Base-by-base conservation (phyloP, 2,329 filamentous ascomycete species). In the Cladorrhinum sp. region DNA sequence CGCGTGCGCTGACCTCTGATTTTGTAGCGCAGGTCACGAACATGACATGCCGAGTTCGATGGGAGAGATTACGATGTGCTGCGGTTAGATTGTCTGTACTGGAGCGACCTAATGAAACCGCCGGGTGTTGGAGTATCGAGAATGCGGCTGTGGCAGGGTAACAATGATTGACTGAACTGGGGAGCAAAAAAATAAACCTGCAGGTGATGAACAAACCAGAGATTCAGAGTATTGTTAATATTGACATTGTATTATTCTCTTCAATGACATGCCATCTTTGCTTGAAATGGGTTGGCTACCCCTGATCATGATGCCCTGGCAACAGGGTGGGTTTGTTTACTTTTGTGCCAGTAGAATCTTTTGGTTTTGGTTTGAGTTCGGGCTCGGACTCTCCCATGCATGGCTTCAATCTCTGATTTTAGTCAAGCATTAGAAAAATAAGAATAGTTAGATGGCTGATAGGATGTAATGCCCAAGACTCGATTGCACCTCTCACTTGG, bases 21-120 rank as follows among this genome's bases (percentile, higher is more conserved):
- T 2, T 28, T 26, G 21, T n/a, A 24, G 49, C 12, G 33, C 26
- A 4, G 26, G 26, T 4, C 26, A 28, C 16, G 20, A 51, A 10
- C 23, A 33, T 39, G 54, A 39, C 24, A 49, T 57, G 33, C 18
- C 53, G 4, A 46, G 20, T 42, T 55, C 30, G 33, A 55, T 33
- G 52, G 36, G n/a, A 39, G 52, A 23, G 23, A 55, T 39, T 33
- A 55, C 18, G 30, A n/a, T 39, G 52, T 55, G 53, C 20, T 55
- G 53, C 42, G 53, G 53, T 36, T 55, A 39, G n/a, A 46, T 20
- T 46, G 16, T 18, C 18, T 46, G 42, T 3, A 46, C 36, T 14
- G 42, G 42, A 18, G 16, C n/a, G n/a, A 46, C 42, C 42, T 46
- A 46, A 46, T 8, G n/a, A 18, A 36, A 16, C 12, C 2, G 33